Evolutionary conservation across 108 stramenopile genomes (phyloP).

Genomic region (Nitzschia sp.): DNA sequence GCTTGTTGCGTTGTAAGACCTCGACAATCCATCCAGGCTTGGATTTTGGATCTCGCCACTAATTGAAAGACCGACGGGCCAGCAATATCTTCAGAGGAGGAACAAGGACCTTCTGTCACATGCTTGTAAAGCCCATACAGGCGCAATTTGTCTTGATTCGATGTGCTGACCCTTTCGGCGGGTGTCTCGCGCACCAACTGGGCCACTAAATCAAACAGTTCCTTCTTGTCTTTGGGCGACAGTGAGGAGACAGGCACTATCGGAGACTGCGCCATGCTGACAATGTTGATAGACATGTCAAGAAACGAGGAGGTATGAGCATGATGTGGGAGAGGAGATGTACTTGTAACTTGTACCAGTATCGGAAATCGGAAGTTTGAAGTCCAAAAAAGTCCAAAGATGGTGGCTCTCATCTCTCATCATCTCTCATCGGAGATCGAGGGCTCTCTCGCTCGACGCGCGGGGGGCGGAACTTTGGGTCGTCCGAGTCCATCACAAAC

Average conservation of each 20-base stretch:
- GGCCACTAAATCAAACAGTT: slow-evolving; percentile 22
- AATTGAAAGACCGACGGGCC: slow-evolving; percentile 41
- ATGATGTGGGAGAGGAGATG: too few relatives aligned
- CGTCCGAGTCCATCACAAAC: too few relatives aligned
- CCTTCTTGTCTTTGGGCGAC: not conserved
- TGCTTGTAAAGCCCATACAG: slow-evolving; percentile 68
- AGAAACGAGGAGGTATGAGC: too few relatives aligned
- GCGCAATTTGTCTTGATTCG: slow-evolving; percentile 46
- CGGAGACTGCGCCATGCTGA: too few relatives aligned
- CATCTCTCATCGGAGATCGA: too few relatives aligned
- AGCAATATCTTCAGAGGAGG: not conserved
- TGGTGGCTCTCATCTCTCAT: too few relatives aligned
- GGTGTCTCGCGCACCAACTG: slow-evolving; percentile 9
- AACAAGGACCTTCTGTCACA: slow-evolving; percentile 21
- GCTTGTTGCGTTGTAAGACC: slow-evolving; percentile 24
- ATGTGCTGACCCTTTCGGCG: not conserved
- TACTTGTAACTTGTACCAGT: too few relatives aligned
- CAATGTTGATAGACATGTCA: too few relatives aligned
- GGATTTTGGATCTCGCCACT: slow-evolving; percentile 43
- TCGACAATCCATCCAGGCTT: slow-evolving; percentile 46
- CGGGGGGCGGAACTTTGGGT: too few relatives aligned
- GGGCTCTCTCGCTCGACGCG: too few relatives aligned
- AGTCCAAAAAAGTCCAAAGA: too few relatives aligned
- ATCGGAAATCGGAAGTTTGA: too few relatives aligned
- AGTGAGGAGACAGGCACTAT: not conserved